Evolutionary conservation across 202 grass and related monocot genomes (phyloP).

Genomic region (Setaria viridis): DNA sequence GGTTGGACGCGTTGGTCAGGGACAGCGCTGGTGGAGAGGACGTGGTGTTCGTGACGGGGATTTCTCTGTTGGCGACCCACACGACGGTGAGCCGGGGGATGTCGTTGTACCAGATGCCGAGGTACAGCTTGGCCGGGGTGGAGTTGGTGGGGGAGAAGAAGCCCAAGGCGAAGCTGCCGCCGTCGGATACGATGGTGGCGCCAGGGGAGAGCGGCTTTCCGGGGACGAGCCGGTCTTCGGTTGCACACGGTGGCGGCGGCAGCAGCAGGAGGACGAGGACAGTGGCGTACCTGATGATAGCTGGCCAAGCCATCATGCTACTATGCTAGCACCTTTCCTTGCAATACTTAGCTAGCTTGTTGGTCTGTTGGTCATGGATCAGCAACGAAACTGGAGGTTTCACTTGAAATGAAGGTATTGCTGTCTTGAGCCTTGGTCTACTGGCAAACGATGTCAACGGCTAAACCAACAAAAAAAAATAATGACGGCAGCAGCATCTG

Average conservation of each 20-base stretch:
- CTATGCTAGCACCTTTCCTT: neutral
- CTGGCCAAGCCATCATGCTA: slow-evolving; percentile 4
- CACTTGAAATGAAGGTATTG: neutral
- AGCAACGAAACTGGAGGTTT: too few relatives aligned
- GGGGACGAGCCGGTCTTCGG: slow-evolving; percentile 28
- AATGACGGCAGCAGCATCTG: neutral
- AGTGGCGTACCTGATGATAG: neutral
- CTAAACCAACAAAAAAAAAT: neutral
- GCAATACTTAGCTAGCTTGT: neutral
- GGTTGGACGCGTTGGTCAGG: slow-evolving; percentile 13
- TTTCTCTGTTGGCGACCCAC: slow-evolving; percentile 48
- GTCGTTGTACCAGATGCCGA: slow-evolving; percentile 55
- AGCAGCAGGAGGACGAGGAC: neutral
- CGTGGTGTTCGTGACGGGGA: neutral
- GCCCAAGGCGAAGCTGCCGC: slow-evolving; percentile 40
- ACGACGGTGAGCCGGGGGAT: slow-evolving; percentile 37
- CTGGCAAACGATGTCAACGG: neutral
- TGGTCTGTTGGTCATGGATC: too few relatives aligned
- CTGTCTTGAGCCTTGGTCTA: neutral
- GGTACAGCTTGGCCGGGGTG: neutral
- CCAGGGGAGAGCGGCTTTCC: slow-evolving; percentile 34
- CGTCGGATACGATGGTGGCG: slow-evolving; percentile 34
- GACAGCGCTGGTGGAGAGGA: neutral
- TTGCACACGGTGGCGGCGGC: neutral
- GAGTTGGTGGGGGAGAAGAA: slow-evolving; percentile 55